Percentiles rank a stretch among this genome's conserved stretches.
phyloP scores from a whole-genome alignment of 306 rosid genomes.

The Ormosia semicastrata region DNA sequence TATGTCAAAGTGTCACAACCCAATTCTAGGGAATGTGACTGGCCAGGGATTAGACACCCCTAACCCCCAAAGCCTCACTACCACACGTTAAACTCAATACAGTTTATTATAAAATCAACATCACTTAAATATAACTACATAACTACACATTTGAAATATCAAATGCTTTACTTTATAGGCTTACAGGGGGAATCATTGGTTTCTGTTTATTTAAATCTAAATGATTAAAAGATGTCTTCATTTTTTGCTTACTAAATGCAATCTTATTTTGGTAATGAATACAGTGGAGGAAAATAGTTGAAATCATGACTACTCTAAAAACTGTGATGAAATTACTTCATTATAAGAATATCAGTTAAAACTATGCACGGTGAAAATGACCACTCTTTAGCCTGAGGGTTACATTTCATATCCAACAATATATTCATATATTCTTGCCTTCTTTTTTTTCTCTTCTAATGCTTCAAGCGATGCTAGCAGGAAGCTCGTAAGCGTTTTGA shows the following conservation, averaged over 20 bases:
- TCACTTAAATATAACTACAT: not conserved
- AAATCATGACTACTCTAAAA: not conserved
- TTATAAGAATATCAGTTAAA: slow-evolving; percentile 3
- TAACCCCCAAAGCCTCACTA: not conserved
- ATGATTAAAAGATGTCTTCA: not conserved
- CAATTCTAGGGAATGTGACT: not conserved
- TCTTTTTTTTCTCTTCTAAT: slow-evolving; percentile 7
- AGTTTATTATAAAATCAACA: not conserved
- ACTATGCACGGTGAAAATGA: slow-evolving; percentile 8
- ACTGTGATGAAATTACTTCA: not conserved
- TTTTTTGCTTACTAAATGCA: slow-evolving; percentile 6
- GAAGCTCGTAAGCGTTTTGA: slow-evolving; percentile 90
- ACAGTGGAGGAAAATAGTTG: not conserved
- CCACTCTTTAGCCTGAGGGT: slow-evolving; percentile 14
- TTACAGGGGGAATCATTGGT: not conserved
- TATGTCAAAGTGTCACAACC: not conserved
- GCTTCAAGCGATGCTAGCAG: slow-evolving; percentile 50
- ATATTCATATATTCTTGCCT: slow-evolving; percentile 13
- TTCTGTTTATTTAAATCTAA: slow-evolving; percentile 2
- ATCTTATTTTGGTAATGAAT: not conserved
- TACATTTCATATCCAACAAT: not conserved
- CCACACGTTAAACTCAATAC: not conserved
- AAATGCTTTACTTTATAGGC: slow-evolving; percentile 4
- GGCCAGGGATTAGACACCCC: not conserved
- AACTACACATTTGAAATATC: not conserved